Percentiles rank a stretch among this genome's conserved stretches.
phyloP scores from a whole-genome alignment of 1,139 yeast species.

The Sugiyamaella neomexicana region DNA sequence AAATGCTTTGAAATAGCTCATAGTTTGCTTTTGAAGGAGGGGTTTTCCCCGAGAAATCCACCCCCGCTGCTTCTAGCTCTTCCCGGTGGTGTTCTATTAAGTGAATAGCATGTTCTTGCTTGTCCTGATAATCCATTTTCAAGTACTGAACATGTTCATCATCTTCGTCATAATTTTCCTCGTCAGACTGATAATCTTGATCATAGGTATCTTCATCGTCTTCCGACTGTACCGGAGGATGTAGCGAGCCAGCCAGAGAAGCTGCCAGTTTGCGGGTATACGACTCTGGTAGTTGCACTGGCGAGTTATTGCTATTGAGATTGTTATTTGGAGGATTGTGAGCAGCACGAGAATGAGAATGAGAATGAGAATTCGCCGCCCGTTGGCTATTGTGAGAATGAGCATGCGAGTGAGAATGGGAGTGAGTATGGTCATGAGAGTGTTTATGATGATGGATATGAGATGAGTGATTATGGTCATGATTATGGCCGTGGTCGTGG shows the following conservation, averaged over 20 bases:
- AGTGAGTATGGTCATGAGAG: too few relatives aligned
- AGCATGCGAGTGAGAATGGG: slow-evolving; percentile 25
- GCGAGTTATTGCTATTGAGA: too few relatives aligned
- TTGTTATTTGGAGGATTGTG: neutral
- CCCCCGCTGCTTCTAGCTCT: slow-evolving; percentile 13
- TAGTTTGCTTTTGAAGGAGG: slow-evolving; percentile 8
- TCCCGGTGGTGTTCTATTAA: slow-evolving; percentile 13
- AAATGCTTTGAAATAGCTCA: slow-evolving; percentile 6
- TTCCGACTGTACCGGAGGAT: neutral
- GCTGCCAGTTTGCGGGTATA: too few relatives aligned
- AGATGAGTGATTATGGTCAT: slow-evolving; percentile 23
- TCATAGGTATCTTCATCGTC: slow-evolving; percentile 13
- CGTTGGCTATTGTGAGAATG: neutral
- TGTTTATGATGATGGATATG: slow-evolving; percentile 13
- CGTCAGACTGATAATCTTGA: slow-evolving; percentile 18
- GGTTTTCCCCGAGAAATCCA: slow-evolving; percentile 2
- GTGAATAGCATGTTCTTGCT: slow-evolving; percentile 11
- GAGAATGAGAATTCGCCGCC: neutral
- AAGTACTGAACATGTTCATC: slow-evolving; percentile 7
- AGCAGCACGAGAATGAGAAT: neutral
- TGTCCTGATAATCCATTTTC: neutral
- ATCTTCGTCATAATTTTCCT: slow-evolving; percentile 17
- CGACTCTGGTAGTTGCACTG: too few relatives aligned
- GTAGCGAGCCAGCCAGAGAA: too few relatives aligned
- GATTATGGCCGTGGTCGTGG: slow-evolving; percentile 9